Base-by-base conservation (phyloP, 768 basidiomycete species). In the button mushroom (Agaricus bisporus) region DNA sequence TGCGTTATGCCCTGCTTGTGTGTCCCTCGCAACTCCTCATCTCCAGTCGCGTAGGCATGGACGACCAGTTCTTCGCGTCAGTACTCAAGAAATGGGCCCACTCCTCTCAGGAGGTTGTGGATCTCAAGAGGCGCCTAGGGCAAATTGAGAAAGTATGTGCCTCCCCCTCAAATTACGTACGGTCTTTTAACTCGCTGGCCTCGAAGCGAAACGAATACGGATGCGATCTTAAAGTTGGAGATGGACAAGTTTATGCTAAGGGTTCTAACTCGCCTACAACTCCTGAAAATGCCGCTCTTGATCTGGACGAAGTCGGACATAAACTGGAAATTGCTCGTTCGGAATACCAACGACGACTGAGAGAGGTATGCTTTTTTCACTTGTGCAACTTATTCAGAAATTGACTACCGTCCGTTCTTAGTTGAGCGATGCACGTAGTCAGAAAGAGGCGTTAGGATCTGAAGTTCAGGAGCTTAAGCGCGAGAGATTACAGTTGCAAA, bases 21-120 rank as follows among this genome's bases (percentile, higher is more conserved):
- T 32, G 5, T 32, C 32, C 32, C 11, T 11, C 32, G 2, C 7
- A 32, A 32, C 32, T 12, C 29, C 41, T 45, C 18, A 44, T 47
- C 44, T 48, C 29, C 53, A 35, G 44, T 20, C 48, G 55, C 46
- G 41, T 49, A 59, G 57, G 50, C 48, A 70, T 68, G 66, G 69
- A 71, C 54, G 69, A 68, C 56, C 65, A 64, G 0, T 72, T 70
- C 50, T 70, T 54, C 53, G 53, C 53, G 53, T 54, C 53, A 39
- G 63, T 70, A 32, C 55, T 70, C 48, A 68, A 68, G 60, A 67
- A 65, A 53, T 71, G 68, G 68, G 70, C 69, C n/a, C 66, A 70
- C 29, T 67, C 72, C 10, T 69, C 66, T 41, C 64, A 68, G 46
- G 64, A 59, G 25, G 64, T 66, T 18, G 64, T 68, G 46, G 57